Evolutionary conservation across 2,329 filamentous ascomycete species (phyloP).

Genomic region (Chaetomium olivaceum): DNA sequence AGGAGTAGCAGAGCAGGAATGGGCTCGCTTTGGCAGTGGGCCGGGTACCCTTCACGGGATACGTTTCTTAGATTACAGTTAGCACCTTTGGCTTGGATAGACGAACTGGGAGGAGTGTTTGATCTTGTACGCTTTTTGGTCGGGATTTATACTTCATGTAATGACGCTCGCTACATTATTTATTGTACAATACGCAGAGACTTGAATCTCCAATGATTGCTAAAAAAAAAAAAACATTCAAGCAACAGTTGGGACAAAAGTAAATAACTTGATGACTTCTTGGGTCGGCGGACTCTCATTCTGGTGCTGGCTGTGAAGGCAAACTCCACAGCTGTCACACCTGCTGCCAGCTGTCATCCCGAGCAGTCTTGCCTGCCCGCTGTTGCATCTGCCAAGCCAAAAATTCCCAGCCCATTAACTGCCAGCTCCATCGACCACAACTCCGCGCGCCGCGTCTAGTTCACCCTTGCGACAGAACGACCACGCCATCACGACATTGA

Average conservation of each 20-base stretch:
- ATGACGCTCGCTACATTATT: constrained; percentile 2
- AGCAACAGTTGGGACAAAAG: neutral
- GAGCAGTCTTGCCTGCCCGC: constrained; percentile 5
- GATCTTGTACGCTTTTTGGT: neutral
- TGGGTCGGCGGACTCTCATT: neutral
- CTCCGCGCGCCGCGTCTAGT: constrained; percentile 5
- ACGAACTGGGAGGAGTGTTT: neutral
- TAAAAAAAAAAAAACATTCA: too few relatives aligned
- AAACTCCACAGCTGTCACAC: neutral
- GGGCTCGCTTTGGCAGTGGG: neutral
- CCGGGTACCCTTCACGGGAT: neutral
- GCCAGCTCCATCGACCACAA: neutral
- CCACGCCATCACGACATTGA: neutral
- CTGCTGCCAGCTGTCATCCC: neutral
- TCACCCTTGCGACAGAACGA: neutral
- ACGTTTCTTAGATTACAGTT: neutral
- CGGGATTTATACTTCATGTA: constrained; percentile 6
- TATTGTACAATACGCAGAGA: neutral
- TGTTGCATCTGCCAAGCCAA: constrained; percentile 25
- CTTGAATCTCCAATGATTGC: neutral
- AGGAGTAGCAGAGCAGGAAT: neutral
- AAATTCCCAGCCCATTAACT: constrained; percentile 16
- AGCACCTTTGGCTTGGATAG: neutral
- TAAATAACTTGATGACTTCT: too few relatives aligned
- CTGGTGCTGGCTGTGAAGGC: neutral